These are phyloP conservation scores for Choiromyces venosus DNA, from an alignment of 495 filamentous ascomycete genomes.

Conservation along the genomic window DNA sequence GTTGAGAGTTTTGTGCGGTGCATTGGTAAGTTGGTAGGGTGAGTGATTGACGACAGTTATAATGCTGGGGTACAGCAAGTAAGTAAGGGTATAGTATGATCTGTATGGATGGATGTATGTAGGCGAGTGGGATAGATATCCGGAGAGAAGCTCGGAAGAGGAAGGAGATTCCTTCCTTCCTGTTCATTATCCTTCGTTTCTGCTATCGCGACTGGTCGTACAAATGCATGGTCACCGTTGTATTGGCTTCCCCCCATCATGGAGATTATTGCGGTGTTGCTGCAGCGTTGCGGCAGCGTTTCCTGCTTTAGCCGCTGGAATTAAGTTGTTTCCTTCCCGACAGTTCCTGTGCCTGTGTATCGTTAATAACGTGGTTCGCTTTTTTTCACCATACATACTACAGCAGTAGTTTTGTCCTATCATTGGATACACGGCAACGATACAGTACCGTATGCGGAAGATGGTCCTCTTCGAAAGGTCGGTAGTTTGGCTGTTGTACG, in stretches of 20 bases:
- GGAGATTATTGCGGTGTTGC: neutral
- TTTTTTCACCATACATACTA: neutral
- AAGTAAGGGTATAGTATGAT: neutral
- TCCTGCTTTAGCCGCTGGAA: neutral
- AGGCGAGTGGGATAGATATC: neutral
- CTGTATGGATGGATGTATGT: neutral
- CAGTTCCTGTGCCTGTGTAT: neutral
- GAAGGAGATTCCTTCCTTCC: neutral
- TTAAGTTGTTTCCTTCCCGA: neutral
- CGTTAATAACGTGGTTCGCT: neutral
- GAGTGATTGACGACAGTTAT: neutral
- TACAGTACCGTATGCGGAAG: neutral
- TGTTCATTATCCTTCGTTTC: neutral
- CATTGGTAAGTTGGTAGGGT: neutral
- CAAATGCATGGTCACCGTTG: neutral
- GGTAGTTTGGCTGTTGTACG: neutral
- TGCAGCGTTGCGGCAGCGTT: neutral
- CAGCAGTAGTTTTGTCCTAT: neutral
- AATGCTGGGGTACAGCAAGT: neutral
- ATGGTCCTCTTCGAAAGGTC: neutral
- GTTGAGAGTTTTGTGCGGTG: conserved; percentile 1
- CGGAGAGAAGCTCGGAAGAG: neutral
- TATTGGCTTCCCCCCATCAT: neutral
- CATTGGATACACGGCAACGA: neutral
- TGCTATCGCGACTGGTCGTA: neutral